Conservation (phyloP, 805 yeast species). For the Kuraishia piskuri region DNA sequence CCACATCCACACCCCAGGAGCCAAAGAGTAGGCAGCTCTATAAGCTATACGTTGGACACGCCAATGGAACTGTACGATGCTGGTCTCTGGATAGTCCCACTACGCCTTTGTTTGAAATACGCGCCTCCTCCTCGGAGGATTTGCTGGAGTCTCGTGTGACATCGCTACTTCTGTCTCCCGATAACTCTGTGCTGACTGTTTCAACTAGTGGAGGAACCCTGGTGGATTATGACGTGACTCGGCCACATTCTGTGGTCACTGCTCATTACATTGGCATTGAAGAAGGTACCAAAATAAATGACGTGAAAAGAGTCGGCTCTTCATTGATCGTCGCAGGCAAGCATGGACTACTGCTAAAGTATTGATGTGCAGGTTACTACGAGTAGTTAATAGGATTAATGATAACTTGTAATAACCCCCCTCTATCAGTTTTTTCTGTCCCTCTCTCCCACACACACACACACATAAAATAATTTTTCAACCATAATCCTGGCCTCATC, state of each 20-base stretch:
- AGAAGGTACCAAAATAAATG: not conserved
- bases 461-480: too few relatives aligned
- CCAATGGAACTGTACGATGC: conserved; percentile 11
- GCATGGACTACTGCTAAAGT: not conserved
- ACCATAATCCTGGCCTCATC: too few relatives aligned
- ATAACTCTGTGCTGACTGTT: conserved; percentile 9
- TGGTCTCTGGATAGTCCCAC: not conserved
- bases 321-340: conserved; percentile 2
- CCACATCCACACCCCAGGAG: not conserved
- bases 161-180: not conserved
- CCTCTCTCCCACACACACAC: too few relatives aligned
- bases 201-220: conserved; percentile 3
- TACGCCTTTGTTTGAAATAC: conserved; percentile 9
- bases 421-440: too few relatives aligned
- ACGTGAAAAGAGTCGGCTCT: not conserved
- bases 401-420: too few relatives aligned
- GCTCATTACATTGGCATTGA: conserved; percentile 3
- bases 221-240: not conserved
- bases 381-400: too few relatives aligned
- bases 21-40: not conserved
- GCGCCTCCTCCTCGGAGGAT: conserved; percentile 2
- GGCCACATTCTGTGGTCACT: not conserved
- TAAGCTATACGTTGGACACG: conserved; percentile 10
- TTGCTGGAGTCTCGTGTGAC: not conserved
- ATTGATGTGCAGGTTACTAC: not conserved